Conservation (phyloP, 202 grass and related monocot species). For the Panicum hallii region DNA sequence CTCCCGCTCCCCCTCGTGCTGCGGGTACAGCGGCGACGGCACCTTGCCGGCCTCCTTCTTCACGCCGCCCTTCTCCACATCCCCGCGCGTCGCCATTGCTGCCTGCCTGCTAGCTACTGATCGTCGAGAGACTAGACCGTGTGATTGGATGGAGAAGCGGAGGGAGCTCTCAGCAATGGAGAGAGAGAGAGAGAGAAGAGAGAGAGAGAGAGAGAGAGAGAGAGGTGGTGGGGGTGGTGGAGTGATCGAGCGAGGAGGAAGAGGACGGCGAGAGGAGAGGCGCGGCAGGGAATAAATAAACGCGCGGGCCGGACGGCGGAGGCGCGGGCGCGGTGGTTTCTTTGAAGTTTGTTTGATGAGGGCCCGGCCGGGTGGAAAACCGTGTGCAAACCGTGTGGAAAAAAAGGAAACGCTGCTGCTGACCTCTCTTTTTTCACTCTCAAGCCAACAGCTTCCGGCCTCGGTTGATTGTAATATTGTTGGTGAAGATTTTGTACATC, state of each 20-base stretch:
- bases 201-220: too few relatives aligned
- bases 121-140: too few relatives aligned
- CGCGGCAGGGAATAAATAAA: slow-evolving; percentile 54
- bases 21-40: slow-evolving; percentile 66
- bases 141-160: background rate
- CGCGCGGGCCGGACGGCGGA: background rate
- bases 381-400: slow-evolving; percentile 19
- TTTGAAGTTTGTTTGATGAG: background rate
- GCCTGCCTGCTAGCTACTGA: too few relatives aligned
- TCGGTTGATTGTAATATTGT: too few relatives aligned
- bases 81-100: slow-evolving; percentile 53
- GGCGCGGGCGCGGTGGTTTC: background rate
- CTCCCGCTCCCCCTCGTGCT: slow-evolving; percentile 72
- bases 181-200: too few relatives aligned
- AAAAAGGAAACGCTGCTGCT: background rate
- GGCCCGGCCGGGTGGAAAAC: too few relatives aligned
- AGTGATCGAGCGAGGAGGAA: background rate
- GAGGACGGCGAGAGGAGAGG: slow-evolving; percentile 30
- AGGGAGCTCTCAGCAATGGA: background rate
- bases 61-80: slow-evolving; percentile 68
- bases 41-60: slow-evolving; percentile 41
- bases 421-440: too few relatives aligned
- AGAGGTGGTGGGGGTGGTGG: background rate
- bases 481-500: too few relatives aligned
- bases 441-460: too few relatives aligned